These are phyloP conservation scores for Fusarium abutilonis DNA, from an alignment of 2,329 filamentous ascomycete genomes.

Conservation along the genomic window DNA sequence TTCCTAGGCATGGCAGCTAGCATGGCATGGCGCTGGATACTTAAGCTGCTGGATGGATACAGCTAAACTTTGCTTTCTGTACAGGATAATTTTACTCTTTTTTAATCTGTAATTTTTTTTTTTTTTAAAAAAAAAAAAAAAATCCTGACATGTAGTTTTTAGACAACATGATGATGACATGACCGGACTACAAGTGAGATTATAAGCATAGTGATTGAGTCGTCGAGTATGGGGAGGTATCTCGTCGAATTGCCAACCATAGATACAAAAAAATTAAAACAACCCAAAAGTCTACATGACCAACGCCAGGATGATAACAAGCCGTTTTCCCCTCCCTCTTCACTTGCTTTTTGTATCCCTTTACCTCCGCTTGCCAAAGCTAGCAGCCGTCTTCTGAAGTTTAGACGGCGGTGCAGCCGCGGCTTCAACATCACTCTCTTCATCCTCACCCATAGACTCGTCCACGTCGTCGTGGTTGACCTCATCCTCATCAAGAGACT, in stretches of 20 bases:
- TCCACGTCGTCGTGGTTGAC: slow-evolving; percentile 67
- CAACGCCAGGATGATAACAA: slow-evolving; percentile 43
- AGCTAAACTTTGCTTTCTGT: slow-evolving; percentile 11
- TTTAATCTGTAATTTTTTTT: slow-evolving; percentile 20
- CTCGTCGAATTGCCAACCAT: slow-evolving; percentile 44
- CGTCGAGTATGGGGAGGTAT: slow-evolving; percentile 36
- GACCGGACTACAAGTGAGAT: background rate
- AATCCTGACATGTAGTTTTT: slow-evolving; percentile 11
- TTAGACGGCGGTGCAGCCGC: slow-evolving; percentile 57
- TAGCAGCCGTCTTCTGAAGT: slow-evolving; percentile 46
- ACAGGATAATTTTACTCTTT: slow-evolving; percentile 11
- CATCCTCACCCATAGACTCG: slow-evolving; percentile 65
- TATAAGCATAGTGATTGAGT: background rate
- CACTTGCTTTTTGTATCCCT: slow-evolving; percentile 8
- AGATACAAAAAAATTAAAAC: slow-evolving; percentile 41
- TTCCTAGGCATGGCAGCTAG: slow-evolving; percentile 37
- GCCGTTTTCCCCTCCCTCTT: slow-evolving; percentile 15
- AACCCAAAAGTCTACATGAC: slow-evolving; percentile 44
- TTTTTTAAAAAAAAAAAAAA: background rate
- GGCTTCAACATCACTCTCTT: slow-evolving; percentile 60
- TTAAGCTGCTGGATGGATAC: slow-evolving; percentile 19
- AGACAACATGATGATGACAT: slow-evolving; percentile 19
- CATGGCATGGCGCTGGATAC: slow-evolving; percentile 44
- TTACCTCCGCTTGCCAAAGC: slow-evolving; percentile 39
- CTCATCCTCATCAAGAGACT: slow-evolving; percentile 66